Evolutionary conservation across 352 stramenopile species (phyloP).

Genomic region (Thraustochytrium sp.): DNA sequence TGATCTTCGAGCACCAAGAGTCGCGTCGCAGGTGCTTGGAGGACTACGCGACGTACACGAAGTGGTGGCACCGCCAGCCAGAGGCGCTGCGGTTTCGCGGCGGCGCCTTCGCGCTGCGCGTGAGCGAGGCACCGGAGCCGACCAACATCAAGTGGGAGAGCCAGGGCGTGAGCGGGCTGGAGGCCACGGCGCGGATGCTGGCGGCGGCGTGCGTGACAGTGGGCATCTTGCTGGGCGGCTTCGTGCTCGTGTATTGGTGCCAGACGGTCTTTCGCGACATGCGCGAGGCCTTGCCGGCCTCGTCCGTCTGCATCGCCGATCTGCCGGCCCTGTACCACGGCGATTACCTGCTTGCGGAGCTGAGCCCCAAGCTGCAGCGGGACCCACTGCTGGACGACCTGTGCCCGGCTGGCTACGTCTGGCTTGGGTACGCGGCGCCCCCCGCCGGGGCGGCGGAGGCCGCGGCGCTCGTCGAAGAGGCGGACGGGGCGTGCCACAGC

Average conservation of each 20-base stretch:
- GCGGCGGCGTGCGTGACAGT: neutral
- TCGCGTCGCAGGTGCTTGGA: conserved; percentile 63
- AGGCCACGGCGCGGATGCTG: neutral
- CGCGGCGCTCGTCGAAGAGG: neutral
- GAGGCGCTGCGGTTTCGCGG: conserved; percentile 3
- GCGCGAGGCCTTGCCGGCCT: neutral
- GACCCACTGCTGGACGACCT: neutral
- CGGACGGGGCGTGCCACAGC: neutral
- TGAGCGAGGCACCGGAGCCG: conserved; percentile 62
- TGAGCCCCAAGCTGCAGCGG: neutral
- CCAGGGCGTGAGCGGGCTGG: conserved; percentile 46
- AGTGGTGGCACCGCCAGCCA: neutral
- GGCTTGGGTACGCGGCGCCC: neutral
- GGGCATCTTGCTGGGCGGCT: neutral
- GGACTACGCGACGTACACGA: conserved; percentile 59
- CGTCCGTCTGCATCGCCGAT: neutral
- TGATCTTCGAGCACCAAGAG: conserved; percentile 77
- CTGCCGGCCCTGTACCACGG: neutral
- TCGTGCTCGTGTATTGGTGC: neutral
- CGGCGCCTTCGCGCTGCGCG: conserved; percentile 51
- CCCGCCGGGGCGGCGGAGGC: neutral
- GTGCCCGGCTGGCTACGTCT: neutral
- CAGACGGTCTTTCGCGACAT: neutral
- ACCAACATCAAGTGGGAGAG: conserved; percentile 80
- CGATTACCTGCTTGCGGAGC: neutral